These are phyloP conservation scores for Cynanchum wilfordii DNA, from an alignment of 257 asterid genomes.

Conservation along the genomic window DNA sequence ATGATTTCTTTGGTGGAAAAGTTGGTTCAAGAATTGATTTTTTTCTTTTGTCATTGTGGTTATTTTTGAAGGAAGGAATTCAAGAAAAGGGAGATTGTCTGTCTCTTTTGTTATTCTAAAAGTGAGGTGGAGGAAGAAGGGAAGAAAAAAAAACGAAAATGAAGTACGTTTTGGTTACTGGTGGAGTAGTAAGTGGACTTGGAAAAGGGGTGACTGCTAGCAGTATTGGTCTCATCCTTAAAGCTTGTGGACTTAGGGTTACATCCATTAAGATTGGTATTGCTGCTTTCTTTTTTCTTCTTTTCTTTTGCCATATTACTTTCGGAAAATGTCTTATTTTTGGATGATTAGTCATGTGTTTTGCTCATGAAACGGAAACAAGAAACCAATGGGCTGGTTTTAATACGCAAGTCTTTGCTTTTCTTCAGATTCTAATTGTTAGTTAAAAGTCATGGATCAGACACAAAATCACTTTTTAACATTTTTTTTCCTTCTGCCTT, in stretches of 20 bases:
- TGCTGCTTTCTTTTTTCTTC: not conserved
- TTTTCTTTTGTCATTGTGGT: constrained; percentile 11
- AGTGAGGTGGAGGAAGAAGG: not conserved
- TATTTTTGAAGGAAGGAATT: constrained; percentile 15
- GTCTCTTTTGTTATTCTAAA: not conserved
- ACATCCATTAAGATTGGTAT: constrained; percentile 91
- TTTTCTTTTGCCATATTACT: not conserved
- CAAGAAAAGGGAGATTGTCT: constrained; percentile 7
- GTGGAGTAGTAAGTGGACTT: constrained; percentile 94
- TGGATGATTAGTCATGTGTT: not conserved
- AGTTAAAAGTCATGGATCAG: constrained; percentile 15
- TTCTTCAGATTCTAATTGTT: not conserved
- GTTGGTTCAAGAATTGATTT: constrained; percentile 8
- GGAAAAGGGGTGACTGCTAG: constrained; percentile 98
- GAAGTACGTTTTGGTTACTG: constrained; percentile 95
- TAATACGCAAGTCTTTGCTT: not conserved
- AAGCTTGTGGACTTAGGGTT: constrained; percentile 84
- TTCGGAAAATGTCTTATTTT: not conserved
- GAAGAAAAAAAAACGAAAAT: constrained; percentile 19
- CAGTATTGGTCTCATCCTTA: constrained; percentile 87
- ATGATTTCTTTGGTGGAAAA: constrained; percentile 4
- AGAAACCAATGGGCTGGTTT: not conserved
- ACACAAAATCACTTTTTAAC: constrained; percentile 2
- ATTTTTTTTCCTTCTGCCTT: not conserved
- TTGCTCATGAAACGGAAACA: constrained; percentile 2